These are phyloP conservation scores for Cubamyces sp. DNA, from an alignment of 768 basidiomycete species.

Conservation along the genomic window DNA sequence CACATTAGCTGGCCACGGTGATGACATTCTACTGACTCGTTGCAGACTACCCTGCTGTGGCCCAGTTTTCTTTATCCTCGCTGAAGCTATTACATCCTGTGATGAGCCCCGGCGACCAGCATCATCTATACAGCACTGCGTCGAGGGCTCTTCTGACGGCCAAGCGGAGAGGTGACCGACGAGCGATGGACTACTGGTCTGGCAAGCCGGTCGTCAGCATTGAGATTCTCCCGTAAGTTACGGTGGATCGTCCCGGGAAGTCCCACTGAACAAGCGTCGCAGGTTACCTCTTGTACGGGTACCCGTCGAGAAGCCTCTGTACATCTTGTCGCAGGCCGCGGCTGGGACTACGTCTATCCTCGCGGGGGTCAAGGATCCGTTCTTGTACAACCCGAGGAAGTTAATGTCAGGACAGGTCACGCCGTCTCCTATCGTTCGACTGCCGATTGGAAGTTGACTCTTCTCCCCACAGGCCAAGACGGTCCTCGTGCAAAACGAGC, in stretches of 20 bases:
- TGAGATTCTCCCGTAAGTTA: conserved; percentile 71
- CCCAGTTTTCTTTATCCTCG: conserved; percentile 88
- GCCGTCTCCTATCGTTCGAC: not conserved
- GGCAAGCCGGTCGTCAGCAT: conserved; percentile 79
- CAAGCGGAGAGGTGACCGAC: conserved; percentile 74
- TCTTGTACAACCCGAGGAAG: conserved; percentile 90
- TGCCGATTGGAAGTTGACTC: not conserved
- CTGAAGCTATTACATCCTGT: conserved; percentile 73
- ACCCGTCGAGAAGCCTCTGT: conserved; percentile 73
- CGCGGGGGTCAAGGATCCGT: conserved; percentile 71
- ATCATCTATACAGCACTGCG: conserved; percentile 74
- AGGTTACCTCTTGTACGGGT: conserved; percentile 75
- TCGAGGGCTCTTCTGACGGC: conserved; percentile 74
- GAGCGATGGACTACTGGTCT: conserved; percentile 85
- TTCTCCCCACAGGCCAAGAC: conserved; percentile 50
- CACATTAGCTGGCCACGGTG: not conserved
- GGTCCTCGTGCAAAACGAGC: conserved; percentile 81
- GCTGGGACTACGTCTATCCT: conserved; percentile 49
- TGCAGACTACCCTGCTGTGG: conserved; percentile 81
- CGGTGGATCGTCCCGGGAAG: conserved; percentile 17
- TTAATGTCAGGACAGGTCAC: conserved; percentile 60
- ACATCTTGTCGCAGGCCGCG: conserved; percentile 48
- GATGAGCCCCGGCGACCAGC: conserved; percentile 77
- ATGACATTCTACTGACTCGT: not conserved
- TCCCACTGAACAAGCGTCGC: conserved; percentile 2